Conservation (phyloP, 1,139 yeast species). For the Debaryomycetaceae sp. region DNA sequence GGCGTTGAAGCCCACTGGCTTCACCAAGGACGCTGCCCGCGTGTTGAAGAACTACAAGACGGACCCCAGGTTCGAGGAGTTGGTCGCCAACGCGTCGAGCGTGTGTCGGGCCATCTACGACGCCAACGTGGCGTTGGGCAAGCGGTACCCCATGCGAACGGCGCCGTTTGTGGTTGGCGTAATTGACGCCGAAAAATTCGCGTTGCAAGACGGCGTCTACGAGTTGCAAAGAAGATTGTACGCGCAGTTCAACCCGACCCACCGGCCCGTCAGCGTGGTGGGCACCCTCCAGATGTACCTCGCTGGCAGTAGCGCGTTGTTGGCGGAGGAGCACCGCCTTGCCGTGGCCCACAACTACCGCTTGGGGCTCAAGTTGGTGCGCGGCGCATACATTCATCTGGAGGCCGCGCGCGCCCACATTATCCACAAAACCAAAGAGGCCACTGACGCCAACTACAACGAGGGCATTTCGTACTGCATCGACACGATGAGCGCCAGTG, state of each 20-base stretch:
- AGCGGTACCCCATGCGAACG: constrained; percentile 59
- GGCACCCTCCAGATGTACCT: constrained; percentile 95
- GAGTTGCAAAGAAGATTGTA: constrained; percentile 83
- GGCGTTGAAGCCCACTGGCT: constrained; percentile 92
- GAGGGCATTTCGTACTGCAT: constrained; percentile 63
- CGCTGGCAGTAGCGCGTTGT: constrained; percentile 60
- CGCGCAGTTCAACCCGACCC: constrained; percentile 61
- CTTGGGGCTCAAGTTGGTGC: constrained; percentile 86
- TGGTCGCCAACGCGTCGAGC: constrained; percentile 61
- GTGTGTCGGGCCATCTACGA: constrained; percentile 55
- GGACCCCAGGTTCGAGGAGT: constrained; percentile 49
- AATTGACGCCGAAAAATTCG: constrained; percentile 89
- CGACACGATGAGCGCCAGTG: constrained; percentile 47
- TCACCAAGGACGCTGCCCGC: constrained; percentile 70
- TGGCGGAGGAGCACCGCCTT: constrained; percentile 58
- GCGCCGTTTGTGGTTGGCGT: constrained; percentile 84
- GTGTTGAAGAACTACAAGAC: constrained; percentile 60
- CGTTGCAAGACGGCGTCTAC: constrained; percentile 87
- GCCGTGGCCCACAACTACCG: constrained; percentile 65
- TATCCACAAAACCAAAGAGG: constrained; percentile 71
- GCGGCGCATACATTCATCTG: constrained; percentile 95
- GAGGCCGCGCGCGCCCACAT: constrained; percentile 66
- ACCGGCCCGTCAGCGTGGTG: constrained; percentile 62
- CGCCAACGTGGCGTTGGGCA: constrained; percentile 44
- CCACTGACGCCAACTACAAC: constrained; percentile 74